Conservation (phyloP, 306 rosid species). For the Malus fusca region DNA sequence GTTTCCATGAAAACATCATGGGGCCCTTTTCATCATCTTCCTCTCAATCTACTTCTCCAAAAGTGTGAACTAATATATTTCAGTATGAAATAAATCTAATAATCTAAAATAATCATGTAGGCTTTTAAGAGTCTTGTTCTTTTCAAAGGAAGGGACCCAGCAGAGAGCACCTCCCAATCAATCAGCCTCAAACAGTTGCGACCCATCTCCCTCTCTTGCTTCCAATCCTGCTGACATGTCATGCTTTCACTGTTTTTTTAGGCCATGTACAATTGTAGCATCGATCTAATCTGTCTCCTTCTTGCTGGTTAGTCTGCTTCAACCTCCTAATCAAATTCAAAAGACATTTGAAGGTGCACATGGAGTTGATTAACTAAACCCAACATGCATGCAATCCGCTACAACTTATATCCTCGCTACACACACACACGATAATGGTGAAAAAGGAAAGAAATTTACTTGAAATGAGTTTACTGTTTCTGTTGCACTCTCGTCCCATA, state of each 20-base stretch:
- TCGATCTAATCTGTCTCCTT: slow-evolving; percentile 51
- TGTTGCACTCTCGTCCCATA: too few relatives aligned
- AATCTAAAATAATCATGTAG: slow-evolving; percentile 7
- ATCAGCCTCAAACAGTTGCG: slow-evolving; percentile 6
- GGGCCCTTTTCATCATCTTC: slow-evolving; percentile 56
- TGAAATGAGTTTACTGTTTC: too few relatives aligned
- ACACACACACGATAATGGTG: background rate
- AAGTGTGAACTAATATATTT: background rate
- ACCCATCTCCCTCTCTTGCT: slow-evolving; percentile 26
- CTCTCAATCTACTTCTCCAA: slow-evolving; percentile 15
- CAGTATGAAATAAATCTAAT: slow-evolving; percentile 17
- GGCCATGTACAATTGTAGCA: slow-evolving; percentile 46
- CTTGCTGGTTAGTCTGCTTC: slow-evolving; percentile 23
- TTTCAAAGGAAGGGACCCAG: slow-evolving; percentile 41
- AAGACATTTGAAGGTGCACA: slow-evolving; percentile 11
- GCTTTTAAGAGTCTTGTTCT: slow-evolving; percentile 32
- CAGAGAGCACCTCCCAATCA: slow-evolving; percentile 8
- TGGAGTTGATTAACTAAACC: background rate
- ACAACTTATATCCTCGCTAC: background rate
- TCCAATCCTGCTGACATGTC: slow-evolving; percentile 52
- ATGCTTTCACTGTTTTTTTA: slow-evolving; percentile 39
- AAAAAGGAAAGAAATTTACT: background rate
- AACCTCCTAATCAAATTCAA: slow-evolving; percentile 13
- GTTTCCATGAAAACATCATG: slow-evolving; percentile 35
- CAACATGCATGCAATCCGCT: background rate